These are phyloP conservation scores for Tuber magnatum DNA, from an alignment of 495 filamentous ascomycete species.

Conservation along the genomic window DNA sequence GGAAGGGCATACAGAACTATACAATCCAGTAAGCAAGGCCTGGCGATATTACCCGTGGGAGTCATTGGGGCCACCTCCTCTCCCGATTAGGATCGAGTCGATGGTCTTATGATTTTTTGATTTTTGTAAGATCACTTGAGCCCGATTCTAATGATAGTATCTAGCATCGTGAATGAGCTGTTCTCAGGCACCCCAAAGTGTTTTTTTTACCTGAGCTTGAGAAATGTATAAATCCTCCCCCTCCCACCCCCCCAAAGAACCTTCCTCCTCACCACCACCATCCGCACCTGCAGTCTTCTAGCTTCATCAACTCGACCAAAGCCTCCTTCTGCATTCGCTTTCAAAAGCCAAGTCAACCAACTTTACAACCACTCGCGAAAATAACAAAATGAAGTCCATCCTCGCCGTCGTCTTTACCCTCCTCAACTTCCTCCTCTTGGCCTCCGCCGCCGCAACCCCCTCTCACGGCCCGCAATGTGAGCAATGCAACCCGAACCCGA, in stretches of 20 bases:
- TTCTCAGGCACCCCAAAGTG: neutral
- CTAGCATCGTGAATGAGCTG: neutral
- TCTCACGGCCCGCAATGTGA: conserved; percentile 6
- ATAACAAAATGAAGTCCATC: conserved; percentile 8
- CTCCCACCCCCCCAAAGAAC: neutral
- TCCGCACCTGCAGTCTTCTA: neutral
- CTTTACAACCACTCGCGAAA: neutral
- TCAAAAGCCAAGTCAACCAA: neutral
- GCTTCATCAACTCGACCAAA: neutral
- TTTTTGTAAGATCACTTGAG: neutral
- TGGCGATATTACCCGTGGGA: neutral
- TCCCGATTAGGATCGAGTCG: neutral
- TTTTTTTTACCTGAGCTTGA: neutral
- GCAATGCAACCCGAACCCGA: conserved; percentile 19
- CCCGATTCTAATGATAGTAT: neutral
- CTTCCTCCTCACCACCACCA: neutral
- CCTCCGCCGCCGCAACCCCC: neutral
- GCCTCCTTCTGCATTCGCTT: neutral
- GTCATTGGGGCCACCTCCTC: neutral
- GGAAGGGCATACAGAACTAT: neutral
- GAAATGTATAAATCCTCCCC: neutral
- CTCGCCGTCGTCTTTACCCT: conserved; percentile 24
- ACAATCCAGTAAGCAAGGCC: neutral
- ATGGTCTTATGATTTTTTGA: neutral
- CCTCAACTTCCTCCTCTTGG: conserved; percentile 14